Base-by-base conservation (phyloP, 2,329 filamentous ascomycete genomes). In the Thermoascus crustaceus region DNA sequence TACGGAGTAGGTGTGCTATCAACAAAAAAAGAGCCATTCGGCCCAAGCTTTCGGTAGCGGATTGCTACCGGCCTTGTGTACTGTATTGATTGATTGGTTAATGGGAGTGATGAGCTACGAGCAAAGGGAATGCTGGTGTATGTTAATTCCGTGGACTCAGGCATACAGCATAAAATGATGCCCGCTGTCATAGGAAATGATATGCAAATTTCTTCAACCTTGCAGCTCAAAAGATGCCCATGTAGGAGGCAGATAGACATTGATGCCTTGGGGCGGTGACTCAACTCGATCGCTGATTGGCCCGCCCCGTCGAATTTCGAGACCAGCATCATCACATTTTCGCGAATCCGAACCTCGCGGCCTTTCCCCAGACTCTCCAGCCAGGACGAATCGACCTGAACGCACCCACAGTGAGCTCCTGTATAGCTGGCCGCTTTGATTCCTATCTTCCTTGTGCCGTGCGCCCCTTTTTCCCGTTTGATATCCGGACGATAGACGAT, bases 241-340 rank as follows among this genome's bases (percentile, higher is more conserved):
- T n/a, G n/a, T n/a, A n/a, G n/a, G n/a, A n/a, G n/a, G n/a, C n/a
- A n/a, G n/a, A n/a, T n/a, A n/a, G n/a, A n/a, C n/a, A 31, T 42
- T 38, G 43, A 18, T 7, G 8, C 22, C 19, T 16, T n/a, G 50
- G 48, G 44, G 55, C 55, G 55, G 55, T 57, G 46, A 46, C 26
- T 0, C 0, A 13, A 1, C 1, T 1, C n/a, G 6, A 3, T 2
- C 6, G 6, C n/a, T 53, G 38, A 58, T 58, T 57, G 53, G 54
- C 13, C 17, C 4, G 25, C 10, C 20, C 10, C 35, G 25, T 16
- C 26, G 26, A 17, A 29, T 17, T 7, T 29, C 14, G 26, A 29
- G 26, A 39, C 45, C 43, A 42, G 42, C 48, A 51, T 43, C 49
- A 45, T 55, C 52, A 53, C 53, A 59, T 58, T 58, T 59, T 59